phyloP scores from a whole-genome alignment of 768 basidiomycete genomes.

The Leucogyrophana mollusca region DNA sequence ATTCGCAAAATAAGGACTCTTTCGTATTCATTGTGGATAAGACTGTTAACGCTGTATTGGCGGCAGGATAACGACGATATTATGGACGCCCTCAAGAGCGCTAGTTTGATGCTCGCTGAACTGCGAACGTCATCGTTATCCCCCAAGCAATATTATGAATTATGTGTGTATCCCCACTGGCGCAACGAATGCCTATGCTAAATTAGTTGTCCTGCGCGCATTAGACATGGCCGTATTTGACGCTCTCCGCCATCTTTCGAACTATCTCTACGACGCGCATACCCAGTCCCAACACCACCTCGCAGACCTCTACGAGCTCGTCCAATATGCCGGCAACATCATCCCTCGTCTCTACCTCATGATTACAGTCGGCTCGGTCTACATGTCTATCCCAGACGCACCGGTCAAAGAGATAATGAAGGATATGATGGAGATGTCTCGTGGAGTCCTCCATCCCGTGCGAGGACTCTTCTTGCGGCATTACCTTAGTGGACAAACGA shows the following conservation, averaged over 20 bases:
- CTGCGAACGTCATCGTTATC: constrained; percentile 90
- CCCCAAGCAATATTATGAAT: constrained; percentile 98
- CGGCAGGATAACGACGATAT: constrained; percentile 88
- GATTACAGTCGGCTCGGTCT: constrained; percentile 99
- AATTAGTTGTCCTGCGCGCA: constrained; percentile 5
- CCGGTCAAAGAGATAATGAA: constrained; percentile 99
- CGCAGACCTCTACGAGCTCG: constrained; percentile 97
- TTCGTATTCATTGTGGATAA: background rate
- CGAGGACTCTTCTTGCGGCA: constrained; percentile 94
- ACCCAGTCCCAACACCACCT: constrained; percentile 89
- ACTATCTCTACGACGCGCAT: constrained; percentile 97
- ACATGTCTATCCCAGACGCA: constrained; percentile 97
- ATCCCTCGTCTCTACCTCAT: constrained; percentile 94
- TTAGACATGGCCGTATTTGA: constrained; percentile 99
- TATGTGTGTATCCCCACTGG: constrained; percentile 56
- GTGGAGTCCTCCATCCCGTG: constrained; percentile 96
- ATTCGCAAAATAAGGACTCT: background rate
- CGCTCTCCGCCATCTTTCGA: constrained; percentile 89
- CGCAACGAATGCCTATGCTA: background rate
- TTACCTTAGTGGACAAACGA: constrained; percentile 95
- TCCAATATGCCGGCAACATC: constrained; percentile 99
- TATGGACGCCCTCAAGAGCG: constrained; percentile 98
- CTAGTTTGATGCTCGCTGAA: constrained; percentile 96
- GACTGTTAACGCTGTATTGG: background rate
- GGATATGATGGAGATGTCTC: constrained; percentile 99